phyloP scores from a whole-genome alignment of 192 early-diverging fungal species.

The Mortierella hygrophila region DNA sequence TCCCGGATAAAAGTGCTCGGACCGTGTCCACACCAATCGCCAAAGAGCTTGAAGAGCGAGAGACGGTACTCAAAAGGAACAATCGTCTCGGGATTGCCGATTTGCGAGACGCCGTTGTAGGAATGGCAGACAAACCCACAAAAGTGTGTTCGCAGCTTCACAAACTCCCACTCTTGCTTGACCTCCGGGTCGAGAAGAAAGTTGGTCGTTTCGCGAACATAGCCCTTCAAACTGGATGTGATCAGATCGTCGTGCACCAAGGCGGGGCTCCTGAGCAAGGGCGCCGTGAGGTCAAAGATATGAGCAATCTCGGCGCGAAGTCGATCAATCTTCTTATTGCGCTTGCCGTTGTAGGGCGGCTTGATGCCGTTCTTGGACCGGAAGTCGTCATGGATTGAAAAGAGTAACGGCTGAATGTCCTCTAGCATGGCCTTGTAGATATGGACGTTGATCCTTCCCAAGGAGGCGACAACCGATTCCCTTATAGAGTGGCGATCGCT shows the following conservation, averaged over 20 bases:
- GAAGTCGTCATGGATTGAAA: conserved; percentile 72
- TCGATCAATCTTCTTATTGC: conserved; percentile 73
- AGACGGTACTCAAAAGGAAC: conserved; percentile 86
- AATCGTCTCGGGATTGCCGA: conserved; percentile 55
- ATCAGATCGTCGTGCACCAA: conserved; percentile 72
- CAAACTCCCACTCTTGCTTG: conserved; percentile 90
- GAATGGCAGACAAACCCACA: conserved; percentile 90
- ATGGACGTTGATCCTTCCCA: conserved; percentile 74
- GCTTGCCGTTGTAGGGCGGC: conserved; percentile 68
- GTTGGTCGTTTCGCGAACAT: conserved; percentile 79
- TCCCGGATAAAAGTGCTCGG: conserved; percentile 67
- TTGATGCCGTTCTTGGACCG: conserved; percentile 60
- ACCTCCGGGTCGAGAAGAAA: conserved; percentile 85
- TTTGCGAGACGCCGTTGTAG: conserved; percentile 76
- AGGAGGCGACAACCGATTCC: conserved; percentile 71
- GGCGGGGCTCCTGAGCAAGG: conserved; percentile 69
- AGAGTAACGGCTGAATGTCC: conserved; percentile 72
- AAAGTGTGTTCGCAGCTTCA: conserved; percentile 88
- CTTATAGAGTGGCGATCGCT: conserved; percentile 77
- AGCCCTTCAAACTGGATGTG: conserved; percentile 75
- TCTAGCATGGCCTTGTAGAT: conserved; percentile 78
- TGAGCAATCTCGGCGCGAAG: conserved; percentile 81
- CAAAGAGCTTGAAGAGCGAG: conserved; percentile 86
- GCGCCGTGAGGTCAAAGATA: conserved; percentile 75
- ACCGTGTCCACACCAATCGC: conserved; percentile 94